Base-by-base conservation (phyloP, 306 rosid species). In the Gastrolobium bilobum region DNA sequence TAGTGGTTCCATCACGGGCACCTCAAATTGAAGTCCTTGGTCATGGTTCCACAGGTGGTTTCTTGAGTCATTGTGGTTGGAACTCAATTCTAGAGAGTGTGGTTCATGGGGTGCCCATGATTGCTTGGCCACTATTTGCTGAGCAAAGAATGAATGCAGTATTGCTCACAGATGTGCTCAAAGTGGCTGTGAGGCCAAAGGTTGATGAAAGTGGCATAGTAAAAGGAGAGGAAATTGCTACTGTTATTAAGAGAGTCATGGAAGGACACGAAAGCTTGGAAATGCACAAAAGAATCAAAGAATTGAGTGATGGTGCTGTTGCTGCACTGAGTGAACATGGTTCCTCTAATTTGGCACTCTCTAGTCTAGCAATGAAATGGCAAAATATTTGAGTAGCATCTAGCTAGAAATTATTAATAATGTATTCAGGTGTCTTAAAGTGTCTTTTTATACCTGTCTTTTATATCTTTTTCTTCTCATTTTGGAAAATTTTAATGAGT, bases 11-110 rank as follows among this genome's bases (percentile, higher is more conserved):
- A 29, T 77, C 82, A 10, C 77, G 86, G 83, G 82, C 82, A 8
- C 79, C 86, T 20, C 82, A 77, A 43, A 38, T 72, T 50, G 83
- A 83, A 37, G 13, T 83, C 1, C 80, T 83, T 29, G 61, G 60
- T 6, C 83, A 78, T 51, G 58, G 11, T 0, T 83, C 83, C n/a
- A 42, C 33, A 0, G 83, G 83, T 65, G 83, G 80, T 1, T 83
- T 77, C 69, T 54, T 78, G 79, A 83, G 50, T 33, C 86, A 83
- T 14, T 83, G 83, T 34, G 86, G 87, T 13, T 83, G 84, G 87
- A 73, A 59, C 43, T 83, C 81, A 11, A 58, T 9, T 7, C 46
- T 66, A 1, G 87, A 83, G 68, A 79, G 81, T 42, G 30, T 67
- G 20, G 58, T 79, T 5, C 42, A 83, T 3, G 74, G 78, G 0